A percentile compares a stretch with the other conserved stretches of the same genome.
Evolutionary conservation across 768 basidiomycete species (phyloP).

Genomic region (Mycena rosella): DNA sequence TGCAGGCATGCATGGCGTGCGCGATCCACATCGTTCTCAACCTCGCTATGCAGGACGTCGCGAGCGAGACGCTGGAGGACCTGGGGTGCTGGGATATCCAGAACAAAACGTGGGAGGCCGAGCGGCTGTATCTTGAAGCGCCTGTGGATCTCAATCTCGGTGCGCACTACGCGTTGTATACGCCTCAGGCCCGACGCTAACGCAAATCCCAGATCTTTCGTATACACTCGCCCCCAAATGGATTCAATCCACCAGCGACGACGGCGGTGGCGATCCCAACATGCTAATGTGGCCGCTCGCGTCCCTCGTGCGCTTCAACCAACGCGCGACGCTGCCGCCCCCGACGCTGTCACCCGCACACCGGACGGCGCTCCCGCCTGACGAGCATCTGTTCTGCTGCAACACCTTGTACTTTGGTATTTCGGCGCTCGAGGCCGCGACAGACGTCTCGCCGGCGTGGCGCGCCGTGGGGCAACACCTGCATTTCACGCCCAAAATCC

Average conservation of each 20-base stretch:
- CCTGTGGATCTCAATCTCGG: slow-evolving; percentile 31
- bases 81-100: slow-evolving; percentile 38
- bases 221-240: slow-evolving; percentile 30
- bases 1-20: too few species aligned
- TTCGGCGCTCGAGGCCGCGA: slow-evolving; percentile 13
- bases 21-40: too few species aligned
- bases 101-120: too few species aligned
- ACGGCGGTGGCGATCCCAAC: too few species aligned
- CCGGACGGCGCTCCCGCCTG: slow-evolving; percentile 17
- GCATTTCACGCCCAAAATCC: slow-evolving; percentile 42
- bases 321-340: slow-evolving; percentile 22
- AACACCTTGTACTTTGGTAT: slow-evolving; percentile 36
- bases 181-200: too few species aligned
- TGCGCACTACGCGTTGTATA: too few species aligned
- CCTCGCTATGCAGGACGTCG: slow-evolving; percentile 34
- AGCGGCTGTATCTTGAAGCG: too few species aligned
- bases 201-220: slow-evolving; percentile 35
- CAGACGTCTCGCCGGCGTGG: slow-evolving; percentile 46
- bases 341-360: slow-evolving; percentile 2
- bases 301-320: slow-evolving; percentile 15
- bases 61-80: slow-evolving; percentile 30
- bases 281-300: slow-evolving; percentile 27
- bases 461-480: slow-evolving; percentile 46
- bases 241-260: too few species aligned
- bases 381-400: slow-evolving; percentile 32